Evolutionary conservation across 2,329 filamentous ascomycete species (phyloP), one percentile per base, ranked within the genome.

Genomic region (Claviceps sp.): DNA sequence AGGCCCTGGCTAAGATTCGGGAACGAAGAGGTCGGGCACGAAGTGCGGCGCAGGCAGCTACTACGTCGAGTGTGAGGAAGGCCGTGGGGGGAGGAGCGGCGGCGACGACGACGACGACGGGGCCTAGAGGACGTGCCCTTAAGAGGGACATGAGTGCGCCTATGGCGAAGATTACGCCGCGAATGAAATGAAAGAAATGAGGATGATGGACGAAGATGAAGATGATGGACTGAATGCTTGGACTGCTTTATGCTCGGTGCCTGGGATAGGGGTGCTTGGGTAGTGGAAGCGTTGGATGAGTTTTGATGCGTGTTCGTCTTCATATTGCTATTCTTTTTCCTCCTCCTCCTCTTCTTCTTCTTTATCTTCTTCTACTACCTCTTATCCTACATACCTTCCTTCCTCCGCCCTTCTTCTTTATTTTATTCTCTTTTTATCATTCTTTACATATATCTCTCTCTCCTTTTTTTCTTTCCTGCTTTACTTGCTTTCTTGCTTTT

Each of bases 1-100:
- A 89, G 65, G 86, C 86, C 3, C 74, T 91, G 16, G 84, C 84
- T 52, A 81, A 84, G 63, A 90, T 91, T 58, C 76, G 82, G 50
- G 82, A 87, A 67, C 75, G 87, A 30, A 72, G 87, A 50, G 85
- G 84, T 6, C 72, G 87, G 46, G 84, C 86, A 52, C 76, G 81
- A 58, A 87, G 83, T 63, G 78, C 84, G 53, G 81, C 81, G 4
- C 75, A 80, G 50, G 80, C 79, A 2, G 75, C 79, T 5, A 70
- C 75, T 54, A 85, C 84, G 20, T 70, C 75, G 54, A 85, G 83
- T 20, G 60, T 63, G 7, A 70, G 73, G 55, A 80, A 77, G 66
- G 74, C 77, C 64, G 77, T 78, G 73, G 63, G 74, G 54, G 78
- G 81, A 59, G 87, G 83, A 63, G 78, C 84, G 53, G 81, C 81